Conservation (phyloP, 2,329 filamentous ascomycete genomes). For the Penicillium sp. region DNA sequence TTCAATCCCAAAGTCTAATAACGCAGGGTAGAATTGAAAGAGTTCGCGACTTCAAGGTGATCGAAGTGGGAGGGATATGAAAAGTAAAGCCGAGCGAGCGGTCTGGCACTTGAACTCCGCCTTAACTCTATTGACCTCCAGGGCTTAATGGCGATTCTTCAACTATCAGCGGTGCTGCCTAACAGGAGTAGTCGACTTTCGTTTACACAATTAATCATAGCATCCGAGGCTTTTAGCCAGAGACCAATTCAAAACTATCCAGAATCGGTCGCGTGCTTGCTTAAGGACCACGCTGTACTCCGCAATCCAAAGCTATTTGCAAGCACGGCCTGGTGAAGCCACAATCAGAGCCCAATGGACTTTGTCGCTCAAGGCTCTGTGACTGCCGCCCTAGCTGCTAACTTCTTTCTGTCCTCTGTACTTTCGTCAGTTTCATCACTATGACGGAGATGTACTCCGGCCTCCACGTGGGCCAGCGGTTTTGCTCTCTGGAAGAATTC, state of each 20-base stretch:
- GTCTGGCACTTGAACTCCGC: constrained; percentile 15
- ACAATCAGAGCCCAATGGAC: constrained; percentile 26
- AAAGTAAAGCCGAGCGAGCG: constrained; percentile 24
- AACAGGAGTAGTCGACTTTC: neutral
- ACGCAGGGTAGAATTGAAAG: neutral
- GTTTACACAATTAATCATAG: neutral
- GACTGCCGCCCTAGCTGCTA: constrained; percentile 14
- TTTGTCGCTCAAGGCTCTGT: constrained; percentile 11
- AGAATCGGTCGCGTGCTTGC: constrained; percentile 10
- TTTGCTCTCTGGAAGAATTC: constrained; percentile 39
- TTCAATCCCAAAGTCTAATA: neutral
- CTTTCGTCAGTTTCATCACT: constrained; percentile 12
- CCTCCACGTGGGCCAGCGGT: constrained; percentile 38
- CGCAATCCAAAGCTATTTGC: constrained; percentile 6
- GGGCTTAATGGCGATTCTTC: neutral
- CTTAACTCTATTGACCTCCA: constrained; percentile 4
- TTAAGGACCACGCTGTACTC: constrained; percentile 12
- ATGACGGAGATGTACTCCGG: constrained; percentile 41
- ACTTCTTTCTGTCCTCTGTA: constrained; percentile 13
- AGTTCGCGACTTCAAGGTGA: neutral
- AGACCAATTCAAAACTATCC: neutral
- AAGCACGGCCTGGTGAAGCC: constrained; percentile 4
- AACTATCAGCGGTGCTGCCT: constrained; percentile 1
- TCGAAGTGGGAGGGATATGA: constrained; percentile 11
- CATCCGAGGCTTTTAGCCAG: neutral